Evolutionary conservation across 257 asterid genomes (phyloP).

Genomic region (Fraxinus quadrangulata): DNA sequence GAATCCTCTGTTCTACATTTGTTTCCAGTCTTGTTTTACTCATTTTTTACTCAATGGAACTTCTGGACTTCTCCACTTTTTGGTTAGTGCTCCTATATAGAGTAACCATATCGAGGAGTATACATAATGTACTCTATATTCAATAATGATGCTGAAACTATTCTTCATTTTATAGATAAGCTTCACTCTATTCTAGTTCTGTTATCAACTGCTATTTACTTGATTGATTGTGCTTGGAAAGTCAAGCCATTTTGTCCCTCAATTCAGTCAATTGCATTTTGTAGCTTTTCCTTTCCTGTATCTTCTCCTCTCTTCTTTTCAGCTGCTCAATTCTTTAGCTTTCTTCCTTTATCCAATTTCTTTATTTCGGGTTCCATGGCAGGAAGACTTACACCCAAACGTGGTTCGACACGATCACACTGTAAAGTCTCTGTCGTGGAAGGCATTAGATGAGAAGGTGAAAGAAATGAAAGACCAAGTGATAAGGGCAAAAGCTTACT

Average conservation of each 20-base stretch:
- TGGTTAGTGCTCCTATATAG: constrained; percentile 18
- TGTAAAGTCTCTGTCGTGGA: constrained; percentile 32
- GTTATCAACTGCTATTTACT: constrained; percentile 13
- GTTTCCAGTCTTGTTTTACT: background rate
- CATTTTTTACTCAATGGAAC: background rate
- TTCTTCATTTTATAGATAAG: background rate
- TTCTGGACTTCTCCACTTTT: constrained; percentile 2
- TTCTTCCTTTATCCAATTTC: constrained; percentile 9
- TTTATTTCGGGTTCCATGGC: constrained; percentile 31
- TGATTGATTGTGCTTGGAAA: constrained; percentile 20
- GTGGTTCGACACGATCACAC: constrained; percentile 38
- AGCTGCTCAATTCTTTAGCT: background rate
- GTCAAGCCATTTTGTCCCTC: background rate
- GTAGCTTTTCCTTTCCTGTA: background rate
- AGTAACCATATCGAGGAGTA: background rate
- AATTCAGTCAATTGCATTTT: background rate
- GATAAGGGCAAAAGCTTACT: constrained; percentile 75
- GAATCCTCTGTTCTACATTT: background rate
- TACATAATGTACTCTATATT: constrained; percentile 16
- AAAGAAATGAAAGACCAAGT: constrained; percentile 87
- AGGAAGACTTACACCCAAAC: constrained; percentile 48
- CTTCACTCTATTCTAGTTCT: constrained; percentile 15
- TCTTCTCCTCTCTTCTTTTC: constrained; percentile 15
- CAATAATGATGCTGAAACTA: constrained; percentile 21
- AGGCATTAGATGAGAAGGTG: constrained; percentile 57